Percentiles rank a stretch among this genome's conserved stretches.
Conservation (phyloP, 2,329 filamentous ascomycete genomes). For the Hypoxylon rubiginosum region DNA sequence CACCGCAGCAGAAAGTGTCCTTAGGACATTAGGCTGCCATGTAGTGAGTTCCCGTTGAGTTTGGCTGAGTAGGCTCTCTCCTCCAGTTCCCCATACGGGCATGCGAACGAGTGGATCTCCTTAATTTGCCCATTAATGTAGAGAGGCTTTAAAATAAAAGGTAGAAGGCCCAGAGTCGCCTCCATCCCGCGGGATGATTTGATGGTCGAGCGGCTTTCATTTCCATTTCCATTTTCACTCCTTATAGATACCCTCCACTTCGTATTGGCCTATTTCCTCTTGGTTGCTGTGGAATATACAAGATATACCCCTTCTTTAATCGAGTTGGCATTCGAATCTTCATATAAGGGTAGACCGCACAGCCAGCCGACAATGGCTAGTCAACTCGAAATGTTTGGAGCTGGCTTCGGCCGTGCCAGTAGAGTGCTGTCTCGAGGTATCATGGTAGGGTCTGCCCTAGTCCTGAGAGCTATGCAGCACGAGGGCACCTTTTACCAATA, state of each 20-base stretch:
- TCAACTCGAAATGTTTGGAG: conserved; percentile 1
- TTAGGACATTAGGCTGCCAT: conserved; percentile 18
- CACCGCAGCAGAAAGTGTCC: conserved; percentile 8
- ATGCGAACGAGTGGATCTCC: conserved; percentile 1
- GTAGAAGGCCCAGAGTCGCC: background rate
- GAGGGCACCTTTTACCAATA: conserved; percentile 34
- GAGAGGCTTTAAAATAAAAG: conserved; percentile 9
- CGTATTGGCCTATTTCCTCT: background rate
- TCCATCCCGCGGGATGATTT: background rate
- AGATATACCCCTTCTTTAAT: conserved; percentile 1
- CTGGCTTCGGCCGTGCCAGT: background rate
- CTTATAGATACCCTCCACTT: conserved; percentile 16
- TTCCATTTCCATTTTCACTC: background rate
- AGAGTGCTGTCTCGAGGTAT: conserved; percentile 38
- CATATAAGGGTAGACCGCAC: background rate
- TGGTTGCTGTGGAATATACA: conserved; percentile 3
- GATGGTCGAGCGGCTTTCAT: background rate
- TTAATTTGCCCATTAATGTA: conserved; percentile 14
- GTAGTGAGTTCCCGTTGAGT: background rate
- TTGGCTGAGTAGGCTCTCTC: conserved; percentile 11
- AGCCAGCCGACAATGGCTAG: conserved; percentile 1
- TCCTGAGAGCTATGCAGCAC: conserved; percentile 29
- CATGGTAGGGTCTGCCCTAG: conserved; percentile 44
- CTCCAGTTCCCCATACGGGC: conserved; percentile 6
- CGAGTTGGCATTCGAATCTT: background rate